Conservation (phyloP, 495 filamentous ascomycete genomes). For the Trichocladium uniseriatum region DNA sequence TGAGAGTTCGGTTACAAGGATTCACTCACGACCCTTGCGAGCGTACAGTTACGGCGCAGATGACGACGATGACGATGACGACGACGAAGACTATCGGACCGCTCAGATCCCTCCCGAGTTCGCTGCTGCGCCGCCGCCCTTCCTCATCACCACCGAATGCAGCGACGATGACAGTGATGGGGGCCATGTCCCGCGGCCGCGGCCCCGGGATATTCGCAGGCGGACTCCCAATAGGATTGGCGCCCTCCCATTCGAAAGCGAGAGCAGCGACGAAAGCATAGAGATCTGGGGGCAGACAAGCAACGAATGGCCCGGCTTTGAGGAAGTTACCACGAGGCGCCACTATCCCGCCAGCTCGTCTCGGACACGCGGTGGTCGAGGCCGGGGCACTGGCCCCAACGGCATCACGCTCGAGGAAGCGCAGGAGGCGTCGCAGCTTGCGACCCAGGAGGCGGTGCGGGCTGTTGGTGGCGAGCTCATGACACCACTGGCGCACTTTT, state of each 20-base stretch:
- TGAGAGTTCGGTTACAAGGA: conserved; percentile 22
- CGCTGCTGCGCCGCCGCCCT: conserved; percentile 29
- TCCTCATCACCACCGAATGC: conserved; percentile 43
- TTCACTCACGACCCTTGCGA: not conserved
- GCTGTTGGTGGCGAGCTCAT: conserved; percentile 48
- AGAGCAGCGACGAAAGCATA: conserved; percentile 34
- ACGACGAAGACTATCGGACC: conserved; percentile 36
- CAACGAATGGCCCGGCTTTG: conserved; percentile 8
- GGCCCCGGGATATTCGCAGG: conserved; percentile 11
- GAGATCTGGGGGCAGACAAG: conserved; percentile 4
- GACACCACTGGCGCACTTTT: conserved; percentile 66
- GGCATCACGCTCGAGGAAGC: conserved; percentile 38
- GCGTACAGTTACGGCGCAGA: conserved; percentile 7
- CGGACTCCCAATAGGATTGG: conserved; percentile 39
- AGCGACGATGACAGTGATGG: conserved; percentile 45
- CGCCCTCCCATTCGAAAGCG: conserved; percentile 41
- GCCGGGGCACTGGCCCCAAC: conserved; percentile 8
- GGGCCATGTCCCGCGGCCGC: conserved; percentile 9
- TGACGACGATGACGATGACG: conserved; percentile 44
- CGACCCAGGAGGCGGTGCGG: conserved; percentile 46
- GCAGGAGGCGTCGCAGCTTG: conserved; percentile 43
- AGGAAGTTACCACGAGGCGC: not conserved
- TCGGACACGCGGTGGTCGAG: not conserved
- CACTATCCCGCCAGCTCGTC: not conserved
- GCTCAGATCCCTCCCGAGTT: conserved; percentile 48